Conservation (phyloP, 2,329 filamentous ascomycete genomes). For the Trichoderma asperellum region DNA sequence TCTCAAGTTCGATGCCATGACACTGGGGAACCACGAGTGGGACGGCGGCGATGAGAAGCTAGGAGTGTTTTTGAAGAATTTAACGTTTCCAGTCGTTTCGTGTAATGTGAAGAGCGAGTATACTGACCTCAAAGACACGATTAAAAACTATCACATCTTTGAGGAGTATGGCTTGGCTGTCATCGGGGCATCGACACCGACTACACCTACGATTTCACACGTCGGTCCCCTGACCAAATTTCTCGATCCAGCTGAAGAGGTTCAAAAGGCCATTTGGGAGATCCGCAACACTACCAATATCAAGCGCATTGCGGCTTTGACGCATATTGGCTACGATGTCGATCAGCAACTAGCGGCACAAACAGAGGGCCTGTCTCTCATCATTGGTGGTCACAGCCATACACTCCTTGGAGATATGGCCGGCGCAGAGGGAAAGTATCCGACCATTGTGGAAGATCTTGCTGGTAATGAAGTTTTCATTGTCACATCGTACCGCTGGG, state of each 20-base stretch:
- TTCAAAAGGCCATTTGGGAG: slow-evolving; percentile 64
- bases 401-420: slow-evolving; percentile 64
- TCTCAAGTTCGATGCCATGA: slow-evolving; percentile 70
- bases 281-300: slow-evolving; percentile 65
- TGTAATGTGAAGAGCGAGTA: slow-evolving; percentile 67
- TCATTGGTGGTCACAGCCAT: slow-evolving; percentile 66
- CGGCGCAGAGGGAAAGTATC: slow-evolving; percentile 63
- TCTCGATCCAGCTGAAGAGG: slow-evolving; percentile 58
- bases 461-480: slow-evolving; percentile 70
- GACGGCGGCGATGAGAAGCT: slow-evolving; percentile 66
- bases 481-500: slow-evolving; percentile 70
- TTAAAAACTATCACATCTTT: slow-evolving; percentile 69
- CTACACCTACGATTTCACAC: slow-evolving; percentile 60
- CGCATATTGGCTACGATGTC: slow-evolving; percentile 68
- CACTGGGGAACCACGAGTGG: slow-evolving; percentile 69
- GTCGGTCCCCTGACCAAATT: slow-evolving; percentile 63
- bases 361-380: slow-evolving; percentile 67
- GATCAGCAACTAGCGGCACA: slow-evolving; percentile 63
- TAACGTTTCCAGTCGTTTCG: slow-evolving; percentile 67
- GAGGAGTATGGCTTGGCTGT: slow-evolving; percentile 63
- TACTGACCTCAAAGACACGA: slow-evolving; percentile 61
- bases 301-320: slow-evolving; percentile 67
- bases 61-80: slow-evolving; percentile 63
- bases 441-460: slow-evolving; percentile 63
- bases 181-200: slow-evolving; percentile 66